Evolutionary conservation across 2,329 filamentous ascomycete species (phyloP).

Genomic region (Ceratocystis smalleyi): DNA sequence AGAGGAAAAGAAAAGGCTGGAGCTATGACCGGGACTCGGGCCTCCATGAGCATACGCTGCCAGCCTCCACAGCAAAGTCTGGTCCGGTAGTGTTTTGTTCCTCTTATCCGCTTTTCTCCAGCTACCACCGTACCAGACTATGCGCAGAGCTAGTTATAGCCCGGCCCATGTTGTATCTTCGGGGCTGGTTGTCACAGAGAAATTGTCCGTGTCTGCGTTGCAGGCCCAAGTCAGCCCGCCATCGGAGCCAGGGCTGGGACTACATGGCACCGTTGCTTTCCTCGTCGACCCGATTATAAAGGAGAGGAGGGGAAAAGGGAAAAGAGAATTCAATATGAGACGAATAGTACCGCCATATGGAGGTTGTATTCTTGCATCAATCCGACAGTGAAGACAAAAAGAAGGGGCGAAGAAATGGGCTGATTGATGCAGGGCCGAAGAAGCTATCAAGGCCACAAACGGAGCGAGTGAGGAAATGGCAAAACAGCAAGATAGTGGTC

Average conservation of each 20-base stretch:
- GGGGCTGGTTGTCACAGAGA: not conserved
- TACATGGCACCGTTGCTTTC: not conserved
- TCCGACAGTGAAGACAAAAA: not conserved
- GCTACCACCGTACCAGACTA: too few relatives aligned
- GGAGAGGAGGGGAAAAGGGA: not conserved
- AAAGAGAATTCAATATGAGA: not conserved
- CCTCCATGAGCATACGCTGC: too few relatives aligned
- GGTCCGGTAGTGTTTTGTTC: too few relatives aligned
- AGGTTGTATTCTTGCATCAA: too few relatives aligned
- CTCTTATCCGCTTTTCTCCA: too few relatives aligned
- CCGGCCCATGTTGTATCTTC: not conserved
- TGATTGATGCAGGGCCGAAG: not conserved
- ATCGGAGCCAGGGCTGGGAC: not conserved
- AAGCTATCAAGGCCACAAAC: not conserved
- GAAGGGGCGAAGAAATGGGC: not conserved
- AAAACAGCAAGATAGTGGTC: slow-evolving; percentile 1
- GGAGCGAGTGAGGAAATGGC: not conserved
- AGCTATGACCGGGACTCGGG: not conserved
- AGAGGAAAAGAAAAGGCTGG: not conserved
- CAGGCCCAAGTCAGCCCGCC: not conserved
- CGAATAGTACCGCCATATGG: not conserved
- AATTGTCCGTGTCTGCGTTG: not conserved
- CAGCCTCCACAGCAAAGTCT: too few relatives aligned
- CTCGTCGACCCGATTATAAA: not conserved
- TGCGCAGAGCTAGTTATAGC: too few relatives aligned